Evolutionary conservation across 2,329 filamentous ascomycete genomes (phyloP).

Genomic region (Tolypocladium tundrense): DNA sequence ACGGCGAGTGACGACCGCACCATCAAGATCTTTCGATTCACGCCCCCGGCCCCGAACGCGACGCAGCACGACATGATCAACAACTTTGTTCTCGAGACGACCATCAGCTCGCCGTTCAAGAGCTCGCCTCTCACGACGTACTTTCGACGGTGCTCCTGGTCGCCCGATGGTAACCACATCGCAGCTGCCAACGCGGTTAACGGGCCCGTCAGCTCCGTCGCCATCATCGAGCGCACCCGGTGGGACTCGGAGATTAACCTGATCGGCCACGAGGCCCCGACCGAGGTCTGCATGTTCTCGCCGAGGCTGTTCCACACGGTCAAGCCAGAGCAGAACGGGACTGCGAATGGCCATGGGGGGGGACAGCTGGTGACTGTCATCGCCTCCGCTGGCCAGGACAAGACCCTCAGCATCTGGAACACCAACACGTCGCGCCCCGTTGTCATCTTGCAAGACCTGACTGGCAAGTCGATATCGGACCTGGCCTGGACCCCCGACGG

Average conservation of each 20-base stretch:
- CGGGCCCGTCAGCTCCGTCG: constrained; percentile 91
- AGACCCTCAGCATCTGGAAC: constrained; percentile 94
- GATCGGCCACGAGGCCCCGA: constrained; percentile 93
- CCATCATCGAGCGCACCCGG: constrained; percentile 81
- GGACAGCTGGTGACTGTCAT: constrained; percentile 74
- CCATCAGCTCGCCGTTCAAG: constrained; percentile 76
- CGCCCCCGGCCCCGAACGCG: constrained; percentile 79
- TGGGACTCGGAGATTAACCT: constrained; percentile 98
- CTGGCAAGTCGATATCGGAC: constrained; percentile 87
- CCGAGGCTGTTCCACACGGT: constrained; percentile 75
- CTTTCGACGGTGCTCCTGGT: constrained; percentile 94
- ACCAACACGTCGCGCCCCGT: constrained; percentile 89
- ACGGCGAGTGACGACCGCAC: constrained; percentile 95
- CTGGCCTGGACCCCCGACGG: constrained; percentile 91
- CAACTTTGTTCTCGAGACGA: constrained; percentile 93
- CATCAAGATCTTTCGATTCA: constrained; percentile 95
- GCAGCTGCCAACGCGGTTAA: constrained; percentile 96
- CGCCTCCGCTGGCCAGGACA: constrained; percentile 92
- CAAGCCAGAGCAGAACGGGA: constrained; percentile 47
- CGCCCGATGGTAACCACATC: constrained; percentile 92
- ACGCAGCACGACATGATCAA: constrained; percentile 92
- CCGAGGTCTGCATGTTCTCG: constrained; percentile 95
- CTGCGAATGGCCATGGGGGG: constrained; percentile 27
- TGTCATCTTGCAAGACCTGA: constrained; percentile 80
- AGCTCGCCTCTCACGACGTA: constrained; percentile 94